phyloP scores from a whole-genome alignment of 305 asterid genomes.

The Solanum hybrid region DNA sequence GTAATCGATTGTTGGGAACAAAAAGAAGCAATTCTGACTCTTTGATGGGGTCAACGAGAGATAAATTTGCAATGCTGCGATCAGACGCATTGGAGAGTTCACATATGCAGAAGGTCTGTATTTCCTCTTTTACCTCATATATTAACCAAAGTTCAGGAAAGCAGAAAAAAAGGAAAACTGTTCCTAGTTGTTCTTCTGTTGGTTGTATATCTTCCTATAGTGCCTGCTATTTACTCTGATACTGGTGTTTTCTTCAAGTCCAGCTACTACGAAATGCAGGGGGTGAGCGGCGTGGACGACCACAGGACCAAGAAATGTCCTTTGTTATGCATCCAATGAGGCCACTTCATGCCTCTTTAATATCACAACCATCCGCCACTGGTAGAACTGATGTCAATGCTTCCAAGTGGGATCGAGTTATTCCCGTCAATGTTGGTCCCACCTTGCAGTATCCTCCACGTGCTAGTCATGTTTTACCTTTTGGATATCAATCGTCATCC shows the following conservation, averaged over 20 bases:
- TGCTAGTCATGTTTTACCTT: slow-evolving; percentile 50
- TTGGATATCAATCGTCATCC: slow-evolving; percentile 43
- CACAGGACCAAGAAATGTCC: slow-evolving; percentile 46
- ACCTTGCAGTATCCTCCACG: slow-evolving; percentile 64
- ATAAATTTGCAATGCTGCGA: slow-evolving; percentile 43
- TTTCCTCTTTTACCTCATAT: background rate
- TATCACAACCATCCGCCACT: slow-evolving; percentile 47
- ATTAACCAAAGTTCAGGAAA: background rate
- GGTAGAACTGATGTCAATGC: slow-evolving; percentile 41
- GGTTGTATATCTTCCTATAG: background rate
- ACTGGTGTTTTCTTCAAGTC: slow-evolving; percentile 27
- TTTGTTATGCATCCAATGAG: slow-evolving; percentile 47
- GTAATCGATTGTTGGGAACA: slow-evolving; percentile 43
- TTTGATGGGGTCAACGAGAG: slow-evolving; percentile 54
- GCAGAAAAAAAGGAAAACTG: background rate
- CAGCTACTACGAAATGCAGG: slow-evolving; percentile 71
- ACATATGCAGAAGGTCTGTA: slow-evolving; percentile 60
- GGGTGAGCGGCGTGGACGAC: slow-evolving; percentile 46
- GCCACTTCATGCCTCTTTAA: slow-evolving; percentile 42
- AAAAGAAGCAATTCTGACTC: slow-evolving; percentile 79
- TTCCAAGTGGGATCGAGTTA: slow-evolving; percentile 49
- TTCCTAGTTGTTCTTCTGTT: background rate
- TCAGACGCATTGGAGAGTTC: slow-evolving; percentile 58
- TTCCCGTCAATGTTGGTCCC: slow-evolving; percentile 37
- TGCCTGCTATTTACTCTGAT: slow-evolving; percentile 25